Evolutionary conservation across 2,329 filamentous ascomycete genomes (phyloP), one percentile per base, ranked within the genome.

Genomic region (Madurella fahalii): DNA sequence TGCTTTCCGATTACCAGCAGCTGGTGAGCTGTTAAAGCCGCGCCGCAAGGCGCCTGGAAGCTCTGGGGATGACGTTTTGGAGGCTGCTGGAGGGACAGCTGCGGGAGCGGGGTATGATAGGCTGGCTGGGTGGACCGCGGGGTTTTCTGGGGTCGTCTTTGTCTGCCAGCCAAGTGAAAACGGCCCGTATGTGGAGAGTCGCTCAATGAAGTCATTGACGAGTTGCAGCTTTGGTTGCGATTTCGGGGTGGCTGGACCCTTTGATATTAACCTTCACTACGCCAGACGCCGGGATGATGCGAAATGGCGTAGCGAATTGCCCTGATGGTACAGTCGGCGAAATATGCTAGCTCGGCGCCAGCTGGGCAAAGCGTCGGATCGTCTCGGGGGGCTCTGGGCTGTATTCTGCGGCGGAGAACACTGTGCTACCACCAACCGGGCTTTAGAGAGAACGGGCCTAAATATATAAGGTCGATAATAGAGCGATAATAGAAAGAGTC

Each of bases 41-140:
- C 63, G 64, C 64, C 64, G 58, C 54, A 58, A 55, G 65, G 65
- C 67, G 65, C 63, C 59, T 53, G 53, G 39, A 25, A 47, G 40
- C 48, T 51, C 57, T 63, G 57, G 45, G 45, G 57, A 54, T 60
- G 64, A 62, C 65, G 63, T 62, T 58, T 58, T 60, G 61, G 40
- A 60, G 60, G 59, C 46, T 61, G 25, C 47, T 32, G 44, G 32
- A 41, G 41, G 47, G 12, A 11, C 31, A 42, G 52, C 39, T 25
- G n/a, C 34, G 47, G 46, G 53, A 47, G 45, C 48, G 25, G 34
- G 43, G 32, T 43, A 17, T 52, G 53, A 57, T 55, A 55, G 51
- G 60, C 34, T 43, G 32, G 50, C 46, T 30, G 40, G 48, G 51
- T 5, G 30, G 17, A 15, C 32, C 34, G 58, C 47, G 58, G 60